phyloP scores from a whole-genome alignment of 257 asterid genomes.

The Eucommia ulmoides region DNA sequence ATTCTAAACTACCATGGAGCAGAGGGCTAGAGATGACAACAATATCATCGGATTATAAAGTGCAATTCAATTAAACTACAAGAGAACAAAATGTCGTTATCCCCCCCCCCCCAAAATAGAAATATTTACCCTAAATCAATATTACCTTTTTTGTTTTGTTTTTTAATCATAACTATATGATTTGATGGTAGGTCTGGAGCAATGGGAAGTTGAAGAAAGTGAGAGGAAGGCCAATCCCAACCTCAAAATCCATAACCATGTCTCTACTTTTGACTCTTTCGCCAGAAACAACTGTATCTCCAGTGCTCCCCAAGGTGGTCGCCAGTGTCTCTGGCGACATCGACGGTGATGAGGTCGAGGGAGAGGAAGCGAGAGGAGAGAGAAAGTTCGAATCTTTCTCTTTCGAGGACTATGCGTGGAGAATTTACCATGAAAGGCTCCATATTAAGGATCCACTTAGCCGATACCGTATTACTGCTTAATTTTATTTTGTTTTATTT shows the following conservation, averaged over 20 bases:
- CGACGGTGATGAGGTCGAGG: conserved; percentile 1
- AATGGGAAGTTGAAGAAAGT: conserved; percentile 64
- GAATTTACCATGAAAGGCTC: neutral
- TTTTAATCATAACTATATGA: no score
- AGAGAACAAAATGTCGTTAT: no score
- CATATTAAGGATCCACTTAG: neutral
- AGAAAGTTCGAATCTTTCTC: neutral
- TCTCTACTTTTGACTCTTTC: conserved; percentile 55
- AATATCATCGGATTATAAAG: no score
- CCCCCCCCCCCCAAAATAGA: no score
- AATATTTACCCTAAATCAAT: no score
- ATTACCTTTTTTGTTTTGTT: no score
- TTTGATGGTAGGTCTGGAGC: conserved; percentile 97
- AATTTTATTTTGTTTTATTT: no score
- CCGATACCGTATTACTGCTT: neutral
- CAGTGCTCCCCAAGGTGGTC: conserved; percentile 18
- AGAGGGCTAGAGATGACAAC: no score
- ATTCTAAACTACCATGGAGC: no score
- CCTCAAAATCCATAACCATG: conserved; percentile 17
- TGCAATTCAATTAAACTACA: no score
- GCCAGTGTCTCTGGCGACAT: neutral
- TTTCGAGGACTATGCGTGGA: neutral
- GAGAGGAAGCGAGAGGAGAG: conserved; percentile 1
- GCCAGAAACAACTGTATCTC: conserved; percentile 28
- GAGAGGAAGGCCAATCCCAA: conserved; percentile 39